These are phyloP conservation scores for Agroathelia rolfsii DNA, from an alignment of 1,284 basidiomycete genomes.

Conservation along the genomic window DNA sequence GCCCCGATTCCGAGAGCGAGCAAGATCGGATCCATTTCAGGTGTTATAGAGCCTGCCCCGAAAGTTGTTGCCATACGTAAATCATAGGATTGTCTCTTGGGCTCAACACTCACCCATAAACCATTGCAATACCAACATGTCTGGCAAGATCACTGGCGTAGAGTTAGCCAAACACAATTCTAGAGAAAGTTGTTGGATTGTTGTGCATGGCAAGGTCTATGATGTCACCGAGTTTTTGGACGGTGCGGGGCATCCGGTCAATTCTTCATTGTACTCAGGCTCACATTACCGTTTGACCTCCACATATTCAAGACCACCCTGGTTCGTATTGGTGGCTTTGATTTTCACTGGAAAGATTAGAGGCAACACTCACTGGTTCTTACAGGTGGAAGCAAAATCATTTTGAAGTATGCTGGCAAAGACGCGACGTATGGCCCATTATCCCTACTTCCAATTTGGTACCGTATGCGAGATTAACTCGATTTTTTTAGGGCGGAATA, in stretches of 20 bases:
- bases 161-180: conserved; percentile 63
- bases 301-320: too few relatives aligned
- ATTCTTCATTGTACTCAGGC: conserved; percentile 53
- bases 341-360: neutral
- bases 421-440: conserved; percentile 66
- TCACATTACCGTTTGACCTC: conserved; percentile 3
- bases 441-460: conserved; percentile 1
- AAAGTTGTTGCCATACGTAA: too few relatives aligned
- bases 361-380: conserved; percentile 3
- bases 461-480: neutral
- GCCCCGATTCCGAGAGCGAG: too few relatives aligned
- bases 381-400: conserved; percentile 50
- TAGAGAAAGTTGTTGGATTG: conserved; percentile 79
- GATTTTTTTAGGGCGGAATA: conserved; percentile 56
- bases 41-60: too few relatives aligned
- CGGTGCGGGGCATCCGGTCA: conserved; percentile 28
- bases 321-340: too few relatives aligned
- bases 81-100: too few relatives aligned
- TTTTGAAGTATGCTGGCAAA: conserved; percentile 65
- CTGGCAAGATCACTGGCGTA: conserved; percentile 41
- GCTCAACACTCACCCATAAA: too few relatives aligned
- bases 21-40: too few relatives aligned
- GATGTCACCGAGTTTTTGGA: conserved; percentile 73
- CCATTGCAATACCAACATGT: too few relatives aligned
- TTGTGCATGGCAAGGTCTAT: conserved; percentile 72